Conservation (phyloP, 129 eudicot species). For the Dittrichia graveolens region DNA sequence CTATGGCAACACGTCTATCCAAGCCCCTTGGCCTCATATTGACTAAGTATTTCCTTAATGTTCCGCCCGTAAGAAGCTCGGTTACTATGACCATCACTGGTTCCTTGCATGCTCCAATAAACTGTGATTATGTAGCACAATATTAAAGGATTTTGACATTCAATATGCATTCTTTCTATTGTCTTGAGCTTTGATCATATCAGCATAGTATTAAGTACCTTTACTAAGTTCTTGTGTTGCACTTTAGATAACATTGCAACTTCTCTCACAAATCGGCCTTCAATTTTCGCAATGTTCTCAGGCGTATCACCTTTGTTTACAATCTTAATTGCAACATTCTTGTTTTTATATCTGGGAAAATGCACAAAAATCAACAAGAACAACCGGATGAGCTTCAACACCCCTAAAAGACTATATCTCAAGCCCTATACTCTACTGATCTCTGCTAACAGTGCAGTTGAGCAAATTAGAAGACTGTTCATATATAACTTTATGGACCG, state of each 20-base stretch:
- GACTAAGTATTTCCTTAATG: constrained; percentile 75
- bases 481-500: neutral
- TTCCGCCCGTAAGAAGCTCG: constrained; percentile 88
- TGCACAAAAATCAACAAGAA: constrained; percentile 26
- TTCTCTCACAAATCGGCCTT: constrained; percentile 76
- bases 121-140: constrained; percentile 40
- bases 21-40: constrained; percentile 74
- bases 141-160: neutral
- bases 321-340: constrained; percentile 85
- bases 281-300: constrained; percentile 74
- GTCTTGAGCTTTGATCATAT: neutral
- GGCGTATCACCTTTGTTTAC: constrained; percentile 83
- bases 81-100: constrained; percentile 91
- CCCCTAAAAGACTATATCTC: neutral
- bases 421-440: neutral
- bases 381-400: constrained; percentile 14
- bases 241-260: constrained; percentile 94
- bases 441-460: constrained; percentile 4
- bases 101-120: constrained; percentile 90
- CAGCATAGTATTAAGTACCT: constrained; percentile 44
- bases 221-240: constrained; percentile 88
- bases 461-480: neutral
- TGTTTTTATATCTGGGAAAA: constrained; percentile 71
- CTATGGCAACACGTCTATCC: constrained; percentile 74
- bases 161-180: neutral